Percentiles rank a stretch among this genome's conserved stretches.
Evolutionary conservation across 768 basidiomycete species (phyloP).

Genomic region (Multifurca ochricompacta): DNA sequence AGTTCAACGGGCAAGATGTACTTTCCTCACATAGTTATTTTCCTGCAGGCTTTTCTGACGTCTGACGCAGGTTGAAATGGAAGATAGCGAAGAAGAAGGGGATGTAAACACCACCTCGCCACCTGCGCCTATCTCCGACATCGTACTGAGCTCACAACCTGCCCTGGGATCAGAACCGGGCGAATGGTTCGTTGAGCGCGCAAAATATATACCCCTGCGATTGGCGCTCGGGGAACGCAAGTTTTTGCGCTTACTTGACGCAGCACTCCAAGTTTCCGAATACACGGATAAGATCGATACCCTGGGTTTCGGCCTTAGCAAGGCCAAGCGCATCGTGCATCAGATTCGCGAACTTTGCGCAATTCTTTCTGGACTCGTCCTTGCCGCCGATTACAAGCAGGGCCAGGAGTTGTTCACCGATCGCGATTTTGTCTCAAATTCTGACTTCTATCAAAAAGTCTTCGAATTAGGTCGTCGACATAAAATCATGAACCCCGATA

Average conservation of each 20-base stretch:
- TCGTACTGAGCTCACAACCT: constrained; percentile 47
- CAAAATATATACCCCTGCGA: constrained; percentile 75
- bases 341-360: constrained; percentile 85
- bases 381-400: constrained; percentile 80
- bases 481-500: constrained; percentile 90
- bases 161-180: constrained; percentile 54
- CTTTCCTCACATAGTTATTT: not conserved
- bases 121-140: constrained; percentile 28
- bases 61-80: constrained; percentile 31
- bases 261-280: constrained; percentile 76
- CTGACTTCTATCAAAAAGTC: constrained; percentile 68
- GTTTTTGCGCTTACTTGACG: constrained; percentile 76
- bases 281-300: constrained; percentile 90
- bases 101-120: constrained; percentile 28
- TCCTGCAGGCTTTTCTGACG: constrained; percentile 19
- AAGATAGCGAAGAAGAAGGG: constrained; percentile 32
- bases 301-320: constrained; percentile 66
- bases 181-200: constrained; percentile 80
- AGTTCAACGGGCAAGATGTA: constrained; percentile 21
- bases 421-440: constrained; percentile 73
- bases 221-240: constrained; percentile 72
- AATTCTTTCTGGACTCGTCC: constrained; percentile 75
- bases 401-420: constrained; percentile 83
- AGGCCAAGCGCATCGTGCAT: constrained; percentile 80
- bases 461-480: constrained; percentile 81